Conservation (phyloP, 179 eudicot species). For the Camellia oleifera region DNA sequence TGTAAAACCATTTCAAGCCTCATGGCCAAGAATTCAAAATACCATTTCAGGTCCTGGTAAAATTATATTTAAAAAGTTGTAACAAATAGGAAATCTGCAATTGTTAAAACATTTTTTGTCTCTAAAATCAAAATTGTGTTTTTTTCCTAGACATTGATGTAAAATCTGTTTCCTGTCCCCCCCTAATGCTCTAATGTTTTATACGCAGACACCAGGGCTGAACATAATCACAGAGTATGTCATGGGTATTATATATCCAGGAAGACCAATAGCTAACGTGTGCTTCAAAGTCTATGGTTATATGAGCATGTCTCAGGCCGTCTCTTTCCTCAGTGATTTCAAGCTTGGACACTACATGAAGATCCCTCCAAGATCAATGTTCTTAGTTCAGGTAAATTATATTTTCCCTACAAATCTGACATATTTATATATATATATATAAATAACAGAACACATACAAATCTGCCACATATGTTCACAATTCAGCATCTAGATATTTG, state of each 20-base stretch:
- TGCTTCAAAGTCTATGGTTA: constrained; percentile 90
- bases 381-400: constrained; percentile 78
- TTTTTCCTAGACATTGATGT: neutral
- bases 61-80: neutral
- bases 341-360: constrained; percentile 97
- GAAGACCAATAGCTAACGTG: constrained; percentile 89
- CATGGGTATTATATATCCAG: constrained; percentile 85
- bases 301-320: constrained; percentile 93
- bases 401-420: neutral
- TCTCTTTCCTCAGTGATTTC: constrained; percentile 88
- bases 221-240: constrained; percentile 86
- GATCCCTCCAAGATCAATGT: constrained; percentile 97
- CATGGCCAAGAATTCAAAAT: neutral
- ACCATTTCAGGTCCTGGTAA: neutral
- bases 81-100: neutral
- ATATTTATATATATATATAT: neutral
- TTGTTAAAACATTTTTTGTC: neutral
- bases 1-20: neutral
- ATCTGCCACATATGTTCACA: neutral
- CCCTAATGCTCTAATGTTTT: constrained; percentile 12
- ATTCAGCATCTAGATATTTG: neutral
- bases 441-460: neutral
- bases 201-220: constrained; percentile 80
- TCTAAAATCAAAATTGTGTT: neutral
- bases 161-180: neutral